Percentiles rank a stretch among this genome's conserved stretches.
These are phyloP conservation scores for Phytopythium kandeliae DNA, from an alignment of 352 stramenopile genomes.

Conservation along the genomic window DNA sequence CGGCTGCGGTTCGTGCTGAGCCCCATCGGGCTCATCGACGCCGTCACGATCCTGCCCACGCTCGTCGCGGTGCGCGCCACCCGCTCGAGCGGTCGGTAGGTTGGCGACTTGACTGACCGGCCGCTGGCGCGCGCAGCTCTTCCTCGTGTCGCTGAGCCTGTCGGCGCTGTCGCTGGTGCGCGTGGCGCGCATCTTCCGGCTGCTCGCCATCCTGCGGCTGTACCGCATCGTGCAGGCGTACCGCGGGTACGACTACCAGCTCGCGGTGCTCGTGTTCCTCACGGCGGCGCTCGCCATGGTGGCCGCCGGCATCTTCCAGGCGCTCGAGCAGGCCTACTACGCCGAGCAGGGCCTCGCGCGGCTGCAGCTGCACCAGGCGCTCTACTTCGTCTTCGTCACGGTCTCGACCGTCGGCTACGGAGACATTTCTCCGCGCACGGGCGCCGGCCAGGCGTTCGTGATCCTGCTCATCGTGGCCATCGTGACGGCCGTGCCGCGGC, in stretches of 20 bases:
- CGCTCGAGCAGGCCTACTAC: constrained; percentile 53
- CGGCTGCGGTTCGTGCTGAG: constrained; percentile 33
- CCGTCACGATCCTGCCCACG: constrained; percentile 46
- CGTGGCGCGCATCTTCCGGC: constrained; percentile 48
- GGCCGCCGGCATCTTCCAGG: constrained; percentile 47
- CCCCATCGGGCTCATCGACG: constrained; percentile 48
- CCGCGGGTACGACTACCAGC: constrained; percentile 55
- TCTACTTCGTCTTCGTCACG: constrained; percentile 71
- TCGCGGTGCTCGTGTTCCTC: constrained; percentile 50
- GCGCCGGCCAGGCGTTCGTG: constrained; percentile 47
- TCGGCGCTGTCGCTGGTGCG: constrained; percentile 40
- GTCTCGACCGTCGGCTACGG: constrained; percentile 58
- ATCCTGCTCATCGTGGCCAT: constrained; percentile 53
- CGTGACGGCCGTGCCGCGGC: constrained; percentile 49
- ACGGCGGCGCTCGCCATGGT: constrained; percentile 55
- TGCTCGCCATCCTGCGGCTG: constrained; percentile 47
- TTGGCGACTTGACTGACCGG: no score
- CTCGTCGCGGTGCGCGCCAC: constrained; percentile 32
- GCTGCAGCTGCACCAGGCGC: constrained; percentile 53
- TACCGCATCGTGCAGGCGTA: constrained; percentile 52
- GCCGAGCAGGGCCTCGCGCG: constrained; percentile 14
- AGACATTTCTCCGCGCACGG: constrained; percentile 47
- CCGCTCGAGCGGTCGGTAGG: no score
- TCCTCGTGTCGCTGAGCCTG: constrained; percentile 27
- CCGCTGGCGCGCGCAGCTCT: constrained; percentile 24